These are phyloP conservation scores for Podospora pseudopauciseta DNA, from an alignment of 495 filamentous ascomycete genomes.

Conservation along the genomic window DNA sequence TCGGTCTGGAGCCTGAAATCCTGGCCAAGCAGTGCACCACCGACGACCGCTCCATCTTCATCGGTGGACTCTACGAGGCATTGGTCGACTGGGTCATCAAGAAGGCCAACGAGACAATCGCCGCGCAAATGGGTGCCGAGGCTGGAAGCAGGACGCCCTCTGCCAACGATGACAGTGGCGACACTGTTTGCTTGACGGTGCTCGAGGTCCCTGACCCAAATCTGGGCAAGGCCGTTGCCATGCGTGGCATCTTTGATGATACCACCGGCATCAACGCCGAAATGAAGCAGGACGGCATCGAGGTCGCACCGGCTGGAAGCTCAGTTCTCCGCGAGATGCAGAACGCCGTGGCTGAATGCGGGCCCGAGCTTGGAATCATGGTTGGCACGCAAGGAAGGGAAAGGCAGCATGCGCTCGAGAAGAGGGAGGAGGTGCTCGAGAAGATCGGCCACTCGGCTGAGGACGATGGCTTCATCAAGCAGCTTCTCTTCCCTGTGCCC, in stretches of 20 bases:
- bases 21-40: conserved; percentile 75
- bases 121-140: conserved; percentile 60
- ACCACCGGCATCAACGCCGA: conserved; percentile 87
- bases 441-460: conserved; percentile 81
- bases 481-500: conserved; percentile 76
- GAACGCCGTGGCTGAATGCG: conserved; percentile 71
- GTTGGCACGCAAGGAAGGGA: conserved; percentile 62
- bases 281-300: conserved; percentile 92
- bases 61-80: conserved; percentile 87
- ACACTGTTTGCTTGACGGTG: conserved; percentile 85
- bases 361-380: conserved; percentile 76
- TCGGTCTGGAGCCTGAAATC: conserved; percentile 84
- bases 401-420: conserved; percentile 73
- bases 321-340: conserved; percentile 85
- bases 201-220: conserved; percentile 78
- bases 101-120: conserved; percentile 87
- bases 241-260: conserved; percentile 91
- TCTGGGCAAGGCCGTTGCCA: conserved; percentile 77
- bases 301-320: conserved; percentile 61
- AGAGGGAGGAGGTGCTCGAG: conserved; percentile 76
- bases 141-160: conserved; percentile 56
- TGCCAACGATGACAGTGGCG: conserved; percentile 63
- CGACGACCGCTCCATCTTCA: conserved; percentile 73
- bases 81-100: conserved; percentile 90
- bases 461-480: conserved; percentile 73